phyloP scores from a whole-genome alignment of 257 asterid genomes.

The Przewalskia tangutica region DNA sequence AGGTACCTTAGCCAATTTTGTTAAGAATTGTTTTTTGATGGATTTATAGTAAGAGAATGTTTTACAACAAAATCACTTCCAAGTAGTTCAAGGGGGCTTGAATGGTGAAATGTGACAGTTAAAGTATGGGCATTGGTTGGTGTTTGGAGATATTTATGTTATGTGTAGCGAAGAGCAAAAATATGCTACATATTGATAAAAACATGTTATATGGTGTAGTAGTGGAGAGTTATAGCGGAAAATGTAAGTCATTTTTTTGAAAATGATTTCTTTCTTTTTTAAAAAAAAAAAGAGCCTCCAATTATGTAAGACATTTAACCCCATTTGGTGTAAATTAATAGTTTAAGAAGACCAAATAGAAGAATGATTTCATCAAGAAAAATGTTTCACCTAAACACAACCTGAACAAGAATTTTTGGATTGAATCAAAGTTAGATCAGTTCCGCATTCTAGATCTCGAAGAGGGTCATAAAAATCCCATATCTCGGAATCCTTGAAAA shows the following conservation, averaged over 20 bases:
- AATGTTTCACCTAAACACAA: neutral
- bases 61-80: neutral
- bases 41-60: neutral
- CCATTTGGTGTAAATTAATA: neutral
- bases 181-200: neutral
- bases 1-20: neutral
- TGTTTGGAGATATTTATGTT: neutral
- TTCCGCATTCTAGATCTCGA: neutral
- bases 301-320: neutral
- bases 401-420: neutral
- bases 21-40: neutral
- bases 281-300: neutral
- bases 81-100: neutral
- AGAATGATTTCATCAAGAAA: neutral
- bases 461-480: neutral
- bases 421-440: neutral
- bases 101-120: neutral
- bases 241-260: neutral
- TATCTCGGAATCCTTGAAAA: neutral
- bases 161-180: neutral
- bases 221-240: neutral
- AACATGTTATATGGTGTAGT: neutral
- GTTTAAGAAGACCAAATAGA: neutral
- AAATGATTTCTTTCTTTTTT: neutral
- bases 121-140: neutral